These are phyloP conservation scores for Ophiostoma australiae DNA, from an alignment of 2,329 filamentous ascomycete species.

Conservation along the genomic window DNA sequence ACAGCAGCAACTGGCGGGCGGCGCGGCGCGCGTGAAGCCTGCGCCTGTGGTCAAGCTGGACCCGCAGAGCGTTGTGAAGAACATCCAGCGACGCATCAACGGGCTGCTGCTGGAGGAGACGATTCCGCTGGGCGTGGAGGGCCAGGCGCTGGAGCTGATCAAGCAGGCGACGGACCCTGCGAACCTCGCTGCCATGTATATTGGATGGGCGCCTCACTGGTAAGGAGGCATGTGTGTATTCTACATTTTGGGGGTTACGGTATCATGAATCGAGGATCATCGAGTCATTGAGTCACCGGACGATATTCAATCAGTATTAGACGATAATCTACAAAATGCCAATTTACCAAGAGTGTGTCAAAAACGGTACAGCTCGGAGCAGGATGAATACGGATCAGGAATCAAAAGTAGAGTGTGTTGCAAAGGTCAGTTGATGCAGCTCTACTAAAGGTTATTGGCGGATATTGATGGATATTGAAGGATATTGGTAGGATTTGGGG, in stretches of 20 bases:
- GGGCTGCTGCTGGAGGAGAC: slow-evolving; percentile 81
- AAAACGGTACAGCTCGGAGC: not conserved
- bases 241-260: no score
- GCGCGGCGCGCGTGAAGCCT: slow-evolving; percentile 42
- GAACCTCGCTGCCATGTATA: slow-evolving; percentile 91
- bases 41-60: slow-evolving; percentile 23
- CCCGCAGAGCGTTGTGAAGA: slow-evolving; percentile 63
- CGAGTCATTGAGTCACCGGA: no score
- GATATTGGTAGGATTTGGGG: not conserved
- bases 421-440: not conserved
- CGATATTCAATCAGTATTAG: no score
- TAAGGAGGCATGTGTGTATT: slow-evolving; percentile 29
- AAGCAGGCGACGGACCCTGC: slow-evolving; percentile 73
- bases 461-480: not conserved
- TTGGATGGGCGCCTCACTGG: slow-evolving; percentile 74
- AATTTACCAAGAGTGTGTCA: not conserved
- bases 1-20: slow-evolving; percentile 39
- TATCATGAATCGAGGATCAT: no score
- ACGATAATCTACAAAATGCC: not conserved
- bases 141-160: slow-evolving; percentile 94
- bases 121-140: slow-evolving; percentile 89
- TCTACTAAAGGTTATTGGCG: not conserved
- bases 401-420: not conserved
- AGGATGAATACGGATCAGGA: not conserved
- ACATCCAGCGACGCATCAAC: slow-evolving; percentile 78